Percentiles rank a stretch among this genome's conserved stretches.
Evolutionary conservation across 805 yeast genomes (phyloP).

Genomic region (Metschnikowia gruessii): DNA sequence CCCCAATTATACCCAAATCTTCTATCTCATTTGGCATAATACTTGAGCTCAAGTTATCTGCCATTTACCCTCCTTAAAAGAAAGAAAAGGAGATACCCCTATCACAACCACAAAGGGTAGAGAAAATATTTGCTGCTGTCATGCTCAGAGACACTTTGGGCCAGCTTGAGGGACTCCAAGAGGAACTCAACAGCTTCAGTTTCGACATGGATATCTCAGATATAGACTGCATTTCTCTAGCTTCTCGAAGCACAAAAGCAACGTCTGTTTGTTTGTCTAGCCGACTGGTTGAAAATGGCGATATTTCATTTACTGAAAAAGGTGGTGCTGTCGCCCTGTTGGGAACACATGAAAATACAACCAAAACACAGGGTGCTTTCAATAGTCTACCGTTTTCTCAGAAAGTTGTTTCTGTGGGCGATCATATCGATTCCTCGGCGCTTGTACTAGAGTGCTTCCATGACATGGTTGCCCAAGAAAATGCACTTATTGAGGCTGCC

Average conservation of each 20-base stretch:
- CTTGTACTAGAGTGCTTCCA: conserved; percentile 27
- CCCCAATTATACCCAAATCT: no score
- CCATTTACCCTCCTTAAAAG: no score
- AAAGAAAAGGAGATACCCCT: no score
- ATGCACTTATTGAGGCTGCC: conserved; percentile 18
- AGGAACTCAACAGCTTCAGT: background rate
- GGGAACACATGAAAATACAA: no score
- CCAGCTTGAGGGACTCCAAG: conserved; percentile 7
- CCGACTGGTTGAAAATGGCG: no score
- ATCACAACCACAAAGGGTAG: background rate
- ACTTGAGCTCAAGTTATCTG: no score
- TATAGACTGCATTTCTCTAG: conserved; percentile 5
- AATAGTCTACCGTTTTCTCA: background rate
- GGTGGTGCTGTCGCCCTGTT: no score
- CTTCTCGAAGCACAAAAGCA: conserved; percentile 7
- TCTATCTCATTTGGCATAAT: no score
- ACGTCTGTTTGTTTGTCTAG: conserved; percentile 3
- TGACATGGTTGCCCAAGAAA: conserved; percentile 28
- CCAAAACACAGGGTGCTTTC: background rate
- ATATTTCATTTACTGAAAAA: no score
- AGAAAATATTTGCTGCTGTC: background rate
- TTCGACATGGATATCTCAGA: conserved; percentile 1
- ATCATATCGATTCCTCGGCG: conserved; percentile 1
- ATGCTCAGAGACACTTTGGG: conserved; percentile 2
- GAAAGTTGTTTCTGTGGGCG: background rate